A percentile compares a stretch with the other conserved stretches of the same genome.
phyloP scores from a whole-genome alignment of 179 eudicot species.

The Actinidia arguta region DNA sequence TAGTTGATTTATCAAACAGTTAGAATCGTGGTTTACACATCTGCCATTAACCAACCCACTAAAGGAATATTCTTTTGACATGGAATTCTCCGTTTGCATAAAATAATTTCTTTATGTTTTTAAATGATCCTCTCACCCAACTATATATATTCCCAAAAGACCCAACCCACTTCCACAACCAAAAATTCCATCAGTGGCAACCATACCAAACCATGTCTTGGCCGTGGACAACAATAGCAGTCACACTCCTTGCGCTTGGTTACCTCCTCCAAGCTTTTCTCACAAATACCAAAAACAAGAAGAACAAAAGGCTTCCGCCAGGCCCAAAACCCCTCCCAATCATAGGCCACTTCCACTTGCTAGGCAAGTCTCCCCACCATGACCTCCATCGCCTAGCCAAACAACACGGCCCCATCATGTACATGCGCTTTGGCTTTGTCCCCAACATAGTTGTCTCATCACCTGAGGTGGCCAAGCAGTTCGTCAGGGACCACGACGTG shows the following conservation, averaged over 20 bases:
- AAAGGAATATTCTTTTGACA: no score
- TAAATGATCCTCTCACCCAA: no score
- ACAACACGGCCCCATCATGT: slow-evolving; percentile 51
- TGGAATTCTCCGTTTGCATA: no score
- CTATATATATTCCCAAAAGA: no score
- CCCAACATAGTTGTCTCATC: slow-evolving; percentile 43
- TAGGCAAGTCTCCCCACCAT: slow-evolving; percentile 41
- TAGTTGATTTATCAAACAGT: no score
- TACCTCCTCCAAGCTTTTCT: neutral
- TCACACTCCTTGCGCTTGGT: slow-evolving; percentile 1
- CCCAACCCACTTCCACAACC: no score
- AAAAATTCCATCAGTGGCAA: no score
- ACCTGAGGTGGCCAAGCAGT: slow-evolving; percentile 42
- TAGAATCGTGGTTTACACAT: no score
- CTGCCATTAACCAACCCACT: no score
- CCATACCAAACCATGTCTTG: no score
- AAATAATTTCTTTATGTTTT: no score
- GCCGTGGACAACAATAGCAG: neutral
- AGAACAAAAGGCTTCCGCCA: slow-evolving; percentile 38
- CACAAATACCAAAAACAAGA: neutral
- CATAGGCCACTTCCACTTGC: slow-evolving; percentile 46
- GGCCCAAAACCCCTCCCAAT: slow-evolving; percentile 44
- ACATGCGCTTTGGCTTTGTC: slow-evolving; percentile 35
- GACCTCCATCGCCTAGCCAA: slow-evolving; percentile 37
- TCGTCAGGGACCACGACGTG: slow-evolving; percentile 44